Base-by-base conservation (phyloP, 2,329 filamentous ascomycete genomes). In the Lasiodiplodia citricola region DNA sequence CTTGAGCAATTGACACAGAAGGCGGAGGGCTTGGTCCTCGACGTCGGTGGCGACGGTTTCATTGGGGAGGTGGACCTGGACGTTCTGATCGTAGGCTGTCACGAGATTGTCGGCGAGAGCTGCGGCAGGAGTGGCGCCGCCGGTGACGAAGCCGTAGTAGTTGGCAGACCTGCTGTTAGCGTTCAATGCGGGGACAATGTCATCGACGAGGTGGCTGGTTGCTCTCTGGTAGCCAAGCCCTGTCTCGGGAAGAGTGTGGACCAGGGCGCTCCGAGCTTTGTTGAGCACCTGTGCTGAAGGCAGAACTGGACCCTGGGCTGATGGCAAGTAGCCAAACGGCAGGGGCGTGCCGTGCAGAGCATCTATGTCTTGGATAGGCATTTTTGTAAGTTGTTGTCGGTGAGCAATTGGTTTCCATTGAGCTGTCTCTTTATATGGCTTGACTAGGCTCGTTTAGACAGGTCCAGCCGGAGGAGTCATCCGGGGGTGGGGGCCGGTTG, bases 61-160 rank as follows among this genome's bases (percentile, higher is more conserved):
- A 23, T 84, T 82, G 0, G 93, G 90, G 1, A 97, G 83, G 77
- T 97, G 94, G 0, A 97, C 92, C 69, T 90, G 87, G 4, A 94
- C 90, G 78, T 94, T 97, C 77, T 97, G 93, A 77, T 97, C 94
- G 70, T 91, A 87, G 10, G 88, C 86, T 5, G 90, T 90, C 70
- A 95, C 93, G n/a, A 97, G 81, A 71, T 93, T 91, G 78, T 97
- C 95, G 1, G 93, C 94, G 66, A 92, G 87, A 73, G 91, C 86
- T 38, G 94, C 94, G 28, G 93, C 88, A 6, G 93, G 92, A 0
- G 94, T 92, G 8, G 86, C 84, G 16, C 93, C 92, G 55, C 95
- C 95, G 0, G 91, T 97, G 6, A 97, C 91, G 77, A 97, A 97
- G 69, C 93, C 94, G 78, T 93, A 96, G 83, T 96, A 97, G 68